Conservation (phyloP, 345 rosid genomes). For the Cardamine occulta region DNA sequence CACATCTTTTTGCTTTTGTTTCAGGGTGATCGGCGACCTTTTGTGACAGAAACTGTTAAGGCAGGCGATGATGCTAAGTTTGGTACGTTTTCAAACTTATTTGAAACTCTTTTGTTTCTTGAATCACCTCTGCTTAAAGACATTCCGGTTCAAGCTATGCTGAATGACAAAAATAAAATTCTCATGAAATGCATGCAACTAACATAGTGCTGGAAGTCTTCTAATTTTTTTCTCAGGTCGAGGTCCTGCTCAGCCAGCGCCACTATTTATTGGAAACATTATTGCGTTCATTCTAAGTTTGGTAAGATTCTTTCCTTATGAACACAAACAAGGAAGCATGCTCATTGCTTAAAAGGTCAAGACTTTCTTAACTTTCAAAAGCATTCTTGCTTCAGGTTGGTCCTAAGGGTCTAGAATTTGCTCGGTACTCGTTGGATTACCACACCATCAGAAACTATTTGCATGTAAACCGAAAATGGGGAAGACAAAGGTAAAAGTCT, state of each 20-base stretch:
- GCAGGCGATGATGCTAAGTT: conserved; percentile 91
- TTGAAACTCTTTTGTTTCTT: conserved; percentile 7
- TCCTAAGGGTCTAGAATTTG: conserved; percentile 96
- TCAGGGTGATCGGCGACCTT: conserved; percentile 84
- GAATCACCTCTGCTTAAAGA: conserved; percentile 1
- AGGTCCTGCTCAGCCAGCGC: conserved; percentile 94
- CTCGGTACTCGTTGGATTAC: conserved; percentile 92
- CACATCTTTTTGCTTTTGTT: conserved; percentile 2
- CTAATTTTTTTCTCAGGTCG: conserved; percentile 52
- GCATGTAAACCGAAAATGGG: conserved; percentile 79
- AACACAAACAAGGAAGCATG: conserved; percentile 19
- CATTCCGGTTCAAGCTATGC: not conserved
- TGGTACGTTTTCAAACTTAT: conserved; percentile 52
- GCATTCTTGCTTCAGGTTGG: conserved; percentile 62
- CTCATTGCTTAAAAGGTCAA: conserved; percentile 13
- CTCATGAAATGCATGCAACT: conserved; percentile 8
- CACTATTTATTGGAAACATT: conserved; percentile 75
- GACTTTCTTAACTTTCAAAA: not conserved
- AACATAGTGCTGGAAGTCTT: conserved; percentile 15
- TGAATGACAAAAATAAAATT: not conserved
- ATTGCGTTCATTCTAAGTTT: conserved; percentile 75
- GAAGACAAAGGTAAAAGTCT: conserved; percentile 68
- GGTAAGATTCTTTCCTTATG: conserved; percentile 52
- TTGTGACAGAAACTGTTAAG: conserved; percentile 94
- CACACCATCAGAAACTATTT: conserved; percentile 94